Evolutionary conservation across 176 grass and related monocot genomes (phyloP).

Genomic region (Carex myosuroides): DNA sequence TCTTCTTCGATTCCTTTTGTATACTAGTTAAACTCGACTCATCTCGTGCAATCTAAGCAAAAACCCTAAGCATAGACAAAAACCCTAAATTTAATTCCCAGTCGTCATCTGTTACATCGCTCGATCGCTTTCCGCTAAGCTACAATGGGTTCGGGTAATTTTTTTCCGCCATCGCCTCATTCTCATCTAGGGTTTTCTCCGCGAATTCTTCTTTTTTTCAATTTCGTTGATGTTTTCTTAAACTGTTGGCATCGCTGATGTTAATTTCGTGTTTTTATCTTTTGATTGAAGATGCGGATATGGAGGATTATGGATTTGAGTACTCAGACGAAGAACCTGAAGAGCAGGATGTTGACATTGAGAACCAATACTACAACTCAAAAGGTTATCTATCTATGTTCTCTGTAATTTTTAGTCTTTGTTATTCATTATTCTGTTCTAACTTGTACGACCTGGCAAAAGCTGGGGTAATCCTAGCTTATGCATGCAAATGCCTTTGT

Average conservation of each 20-base stretch:
- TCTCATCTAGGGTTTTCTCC: conserved; percentile 17
- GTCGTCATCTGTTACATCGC: neutral
- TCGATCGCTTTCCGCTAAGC: neutral
- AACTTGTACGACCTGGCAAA: neutral
- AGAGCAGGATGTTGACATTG: conserved; percentile 97
- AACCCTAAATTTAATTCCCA: neutral
- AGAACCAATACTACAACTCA: conserved; percentile 99
- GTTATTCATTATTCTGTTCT: neutral
- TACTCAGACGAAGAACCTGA: conserved; percentile 95
- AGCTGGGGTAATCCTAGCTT: neutral
- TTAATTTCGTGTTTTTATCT: conserved; percentile 15
- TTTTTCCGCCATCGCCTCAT: neutral
- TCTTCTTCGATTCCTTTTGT: neutral
- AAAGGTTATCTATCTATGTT: conserved; percentile 60
- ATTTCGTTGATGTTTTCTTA: neutral
- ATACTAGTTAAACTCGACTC: neutral
- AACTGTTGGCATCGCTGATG: neutral
- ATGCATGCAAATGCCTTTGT: neutral
- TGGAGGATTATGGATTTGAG: conserved; percentile 99
- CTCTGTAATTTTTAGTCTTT: neutral
- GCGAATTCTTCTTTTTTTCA: neutral
- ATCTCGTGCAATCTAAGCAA: neutral
- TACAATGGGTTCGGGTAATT: conserved; percentile 66
- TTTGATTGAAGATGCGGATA: conserved; percentile 67
- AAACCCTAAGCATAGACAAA: conserved; percentile 4